Evolutionary conservation across 2,329 filamentous ascomycete species (phyloP).

Genomic region (Neoascochyta sp.): DNA sequence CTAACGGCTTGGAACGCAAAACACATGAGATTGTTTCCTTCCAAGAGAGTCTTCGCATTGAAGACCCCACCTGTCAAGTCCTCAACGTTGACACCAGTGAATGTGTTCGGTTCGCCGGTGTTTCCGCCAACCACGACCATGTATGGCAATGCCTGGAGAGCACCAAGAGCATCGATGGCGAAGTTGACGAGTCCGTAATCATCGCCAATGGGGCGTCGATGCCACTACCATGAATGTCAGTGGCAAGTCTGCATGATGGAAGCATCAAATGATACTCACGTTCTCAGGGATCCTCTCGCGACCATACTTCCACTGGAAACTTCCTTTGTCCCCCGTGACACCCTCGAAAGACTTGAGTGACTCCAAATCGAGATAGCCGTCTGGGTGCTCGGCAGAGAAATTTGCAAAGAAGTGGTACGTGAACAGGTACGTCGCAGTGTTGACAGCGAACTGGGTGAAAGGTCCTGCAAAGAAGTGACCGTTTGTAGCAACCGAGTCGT

Average conservation of each 20-base stretch:
- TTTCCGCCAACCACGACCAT: conserved; percentile 37
- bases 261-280: conserved; percentile 1
- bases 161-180: conserved; percentile 7
- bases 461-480: conserved; percentile 2
- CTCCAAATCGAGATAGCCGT: conserved; percentile 36
- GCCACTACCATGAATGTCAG: conserved; percentile 23
- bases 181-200: conserved; percentile 3
- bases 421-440: conserved; percentile 7
- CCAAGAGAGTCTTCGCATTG: conserved; percentile 41
- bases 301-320: conserved; percentile 31
- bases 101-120: conserved; percentile 32
- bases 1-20: conserved; percentile 43
- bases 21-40: conserved; percentile 50
- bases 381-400: conserved; percentile 38
- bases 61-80: conserved; percentile 43
- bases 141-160: conserved; percentile 20
- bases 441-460: conserved; percentile 3
- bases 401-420: conserved; percentile 30
- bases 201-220: conserved; percentile 12
- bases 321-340: conserved; percentile 32
- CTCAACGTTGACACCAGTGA: conserved; percentile 33
- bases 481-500: conserved; percentile 3
- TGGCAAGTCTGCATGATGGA: background rate
- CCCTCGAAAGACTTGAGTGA: conserved; percentile 42
- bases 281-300: conserved; percentile 44